Evolutionary conservation across 495 filamentous ascomycete genomes (phyloP).

Genomic region (Xylaria grammica): DNA sequence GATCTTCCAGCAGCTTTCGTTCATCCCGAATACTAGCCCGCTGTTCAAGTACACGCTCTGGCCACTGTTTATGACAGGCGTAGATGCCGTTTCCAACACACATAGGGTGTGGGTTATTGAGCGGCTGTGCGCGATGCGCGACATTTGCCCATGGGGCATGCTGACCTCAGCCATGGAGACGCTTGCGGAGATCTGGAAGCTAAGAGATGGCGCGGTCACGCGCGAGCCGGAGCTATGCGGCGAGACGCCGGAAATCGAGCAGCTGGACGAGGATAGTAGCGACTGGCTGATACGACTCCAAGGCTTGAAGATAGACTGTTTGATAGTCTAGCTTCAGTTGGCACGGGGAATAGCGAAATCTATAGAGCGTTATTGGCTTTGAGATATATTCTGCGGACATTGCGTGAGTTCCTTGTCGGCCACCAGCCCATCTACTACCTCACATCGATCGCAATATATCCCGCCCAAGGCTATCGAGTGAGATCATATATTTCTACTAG

Average conservation of each 20-base stretch:
- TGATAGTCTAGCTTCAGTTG: constrained; percentile 42
- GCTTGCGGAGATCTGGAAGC: constrained; percentile 45
- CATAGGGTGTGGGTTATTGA: constrained; percentile 44
- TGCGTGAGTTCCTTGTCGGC: neutral
- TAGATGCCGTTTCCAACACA: constrained; percentile 47
- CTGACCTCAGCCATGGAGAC: constrained; percentile 49
- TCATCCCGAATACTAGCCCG: constrained; percentile 49
- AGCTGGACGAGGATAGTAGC: constrained; percentile 3
- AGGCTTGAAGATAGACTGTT: constrained; percentile 39
- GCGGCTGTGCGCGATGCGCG: constrained; percentile 43
- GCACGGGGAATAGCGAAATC: neutral
- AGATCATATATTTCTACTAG: neutral
- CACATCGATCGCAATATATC: too few relatives aligned
- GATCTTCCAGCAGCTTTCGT: constrained; percentile 49
- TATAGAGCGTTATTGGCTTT: neutral
- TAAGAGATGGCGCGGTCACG: constrained; percentile 33
- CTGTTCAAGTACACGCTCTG: constrained; percentile 63
- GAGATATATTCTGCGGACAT: neutral
- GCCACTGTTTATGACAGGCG: constrained; percentile 62
- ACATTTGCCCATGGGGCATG: constrained; percentile 53
- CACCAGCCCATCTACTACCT: too few relatives aligned
- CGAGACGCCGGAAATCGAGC: neutral
- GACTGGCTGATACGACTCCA: constrained; percentile 47
- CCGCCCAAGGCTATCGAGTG: too few relatives aligned
- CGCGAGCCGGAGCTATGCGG: neutral